Evolutionary conservation across 2,329 filamentous ascomycete species (phyloP).

Genomic region (Diaporthe australafricana): DNA sequence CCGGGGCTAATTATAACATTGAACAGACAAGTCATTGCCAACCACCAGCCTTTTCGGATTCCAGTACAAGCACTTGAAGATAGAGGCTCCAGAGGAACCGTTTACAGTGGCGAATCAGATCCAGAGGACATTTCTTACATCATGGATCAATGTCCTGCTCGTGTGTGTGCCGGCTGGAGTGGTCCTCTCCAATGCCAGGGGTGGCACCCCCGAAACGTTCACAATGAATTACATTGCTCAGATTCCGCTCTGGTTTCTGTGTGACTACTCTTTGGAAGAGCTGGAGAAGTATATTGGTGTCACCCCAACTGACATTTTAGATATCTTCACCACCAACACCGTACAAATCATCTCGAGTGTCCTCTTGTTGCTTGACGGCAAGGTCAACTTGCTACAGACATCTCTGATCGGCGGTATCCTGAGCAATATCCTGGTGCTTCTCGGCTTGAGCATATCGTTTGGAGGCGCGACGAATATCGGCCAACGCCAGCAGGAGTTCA

Average conservation of each 20-base stretch:
- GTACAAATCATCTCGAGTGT: conserved; percentile 21
- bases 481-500: conserved; percentile 6
- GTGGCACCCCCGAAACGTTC: conserved; percentile 8
- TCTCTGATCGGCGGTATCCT: conserved; percentile 31
- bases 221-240: conserved; percentile 26
- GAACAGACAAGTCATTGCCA: neutral
- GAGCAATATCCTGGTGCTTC: conserved; percentile 28
- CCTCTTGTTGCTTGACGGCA: conserved; percentile 7
- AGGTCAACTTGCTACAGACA: conserved; percentile 25
- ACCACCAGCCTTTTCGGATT: conserved; percentile 1
- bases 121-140: conserved; percentile 16
- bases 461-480: conserved; percentile 18
- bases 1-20: neutral
- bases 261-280: conserved; percentile 20
- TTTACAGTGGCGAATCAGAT: conserved; percentile 24
- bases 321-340: conserved; percentile 19
- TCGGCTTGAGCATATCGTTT: conserved; percentile 26
- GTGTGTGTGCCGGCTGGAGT: conserved; percentile 16
- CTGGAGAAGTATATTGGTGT: conserved; percentile 13
- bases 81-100: neutral
- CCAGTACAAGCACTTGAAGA: neutral
- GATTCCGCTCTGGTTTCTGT: conserved; percentile 29
- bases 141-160: conserved; percentile 23
- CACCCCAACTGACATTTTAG: conserved; percentile 14
- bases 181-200: neutral